These are phyloP conservation scores for Stemphylium lycopersici DNA, from an alignment of 2,329 filamentous ascomycete species.

Conservation along the genomic window DNA sequence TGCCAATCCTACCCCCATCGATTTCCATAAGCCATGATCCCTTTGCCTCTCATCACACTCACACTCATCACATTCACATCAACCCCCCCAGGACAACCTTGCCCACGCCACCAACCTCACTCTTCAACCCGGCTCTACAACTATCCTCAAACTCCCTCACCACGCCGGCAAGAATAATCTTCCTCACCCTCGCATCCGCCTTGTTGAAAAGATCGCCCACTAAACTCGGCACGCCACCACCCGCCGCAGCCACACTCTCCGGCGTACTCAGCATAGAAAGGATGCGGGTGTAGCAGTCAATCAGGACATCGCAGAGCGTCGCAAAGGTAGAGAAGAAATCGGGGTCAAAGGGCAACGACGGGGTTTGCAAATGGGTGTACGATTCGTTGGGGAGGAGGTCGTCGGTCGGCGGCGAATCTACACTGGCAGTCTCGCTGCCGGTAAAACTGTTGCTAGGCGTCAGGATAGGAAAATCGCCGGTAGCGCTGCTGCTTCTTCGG, in stretches of 20 bases:
- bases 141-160: conserved; percentile 93
- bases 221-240: conserved; percentile 34
- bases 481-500: conserved; percentile 64
- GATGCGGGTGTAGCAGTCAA: conserved; percentile 86
- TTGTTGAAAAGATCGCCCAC: conserved; percentile 89
- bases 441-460: conserved; percentile 30
- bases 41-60: too few relatives aligned
- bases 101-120: conserved; percentile 82
- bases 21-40: not conserved
- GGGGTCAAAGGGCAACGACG: conserved; percentile 89
- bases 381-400: conserved; percentile 70
- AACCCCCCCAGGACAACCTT: conserved; percentile 89
- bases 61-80: conserved; percentile 58
- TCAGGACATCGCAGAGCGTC: conserved; percentile 91
- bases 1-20: not conserved
- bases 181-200: conserved; percentile 82
- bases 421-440: conserved; percentile 30
- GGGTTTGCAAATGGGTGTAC: conserved; percentile 88
- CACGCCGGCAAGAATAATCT: conserved; percentile 84
- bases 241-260: conserved; percentile 48
- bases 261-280: conserved; percentile 77
- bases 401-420: conserved; percentile 42
- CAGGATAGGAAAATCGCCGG: conserved; percentile 52
- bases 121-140: conserved; percentile 75
- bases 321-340: conserved; percentile 98